Conservation (phyloP, 2,329 filamentous ascomycete genomes). For the Emericellopsis cladophorae region DNA sequence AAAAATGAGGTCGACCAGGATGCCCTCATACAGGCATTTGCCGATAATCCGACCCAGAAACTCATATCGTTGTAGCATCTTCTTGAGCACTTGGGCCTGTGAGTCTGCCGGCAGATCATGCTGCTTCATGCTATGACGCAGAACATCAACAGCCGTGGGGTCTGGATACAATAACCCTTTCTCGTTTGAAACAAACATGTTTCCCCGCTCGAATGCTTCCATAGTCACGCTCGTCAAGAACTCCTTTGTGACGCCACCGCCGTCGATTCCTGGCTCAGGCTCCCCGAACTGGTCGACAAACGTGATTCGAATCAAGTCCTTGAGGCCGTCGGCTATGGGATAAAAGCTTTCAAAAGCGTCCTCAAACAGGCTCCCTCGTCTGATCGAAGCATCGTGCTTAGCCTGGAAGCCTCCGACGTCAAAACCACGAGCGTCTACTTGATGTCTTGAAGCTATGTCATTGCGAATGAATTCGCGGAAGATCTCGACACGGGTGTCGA, state of each 20-base stretch:
- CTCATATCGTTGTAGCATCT: constrained; percentile 65
- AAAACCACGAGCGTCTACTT: not conserved
- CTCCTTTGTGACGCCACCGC: constrained; percentile 93
- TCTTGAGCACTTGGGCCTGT: constrained; percentile 35
- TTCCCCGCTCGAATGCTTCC: constrained; percentile 62
- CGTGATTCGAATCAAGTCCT: constrained; percentile 92
- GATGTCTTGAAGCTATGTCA: constrained; percentile 29
- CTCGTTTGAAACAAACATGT: constrained; percentile 73
- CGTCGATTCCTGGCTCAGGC: constrained; percentile 87
- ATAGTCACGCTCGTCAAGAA: constrained; percentile 82
- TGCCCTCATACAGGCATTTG: constrained; percentile 95
- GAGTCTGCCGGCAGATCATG: constrained; percentile 31
- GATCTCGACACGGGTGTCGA: constrained; percentile 79
- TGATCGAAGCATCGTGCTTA: constrained; percentile 67
- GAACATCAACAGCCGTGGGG: constrained; percentile 61
- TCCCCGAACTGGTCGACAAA: constrained; percentile 87
- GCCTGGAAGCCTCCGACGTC: constrained; percentile 13
- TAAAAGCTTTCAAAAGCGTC: constrained; percentile 83
- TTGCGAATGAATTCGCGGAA: constrained; percentile 85
- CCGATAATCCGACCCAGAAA: constrained; percentile 88
- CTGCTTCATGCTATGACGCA: constrained; percentile 42
- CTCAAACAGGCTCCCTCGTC: constrained; percentile 66
- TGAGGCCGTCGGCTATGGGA: constrained; percentile 65
- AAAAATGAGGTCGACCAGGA: constrained; percentile 85
- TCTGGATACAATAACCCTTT: constrained; percentile 85